Percentiles rank a stretch among this genome's conserved stretches.
These are phyloP conservation scores for Bisporella sp. DNA, from an alignment of 2,329 filamentous ascomycete genomes.

Conservation along the genomic window DNA sequence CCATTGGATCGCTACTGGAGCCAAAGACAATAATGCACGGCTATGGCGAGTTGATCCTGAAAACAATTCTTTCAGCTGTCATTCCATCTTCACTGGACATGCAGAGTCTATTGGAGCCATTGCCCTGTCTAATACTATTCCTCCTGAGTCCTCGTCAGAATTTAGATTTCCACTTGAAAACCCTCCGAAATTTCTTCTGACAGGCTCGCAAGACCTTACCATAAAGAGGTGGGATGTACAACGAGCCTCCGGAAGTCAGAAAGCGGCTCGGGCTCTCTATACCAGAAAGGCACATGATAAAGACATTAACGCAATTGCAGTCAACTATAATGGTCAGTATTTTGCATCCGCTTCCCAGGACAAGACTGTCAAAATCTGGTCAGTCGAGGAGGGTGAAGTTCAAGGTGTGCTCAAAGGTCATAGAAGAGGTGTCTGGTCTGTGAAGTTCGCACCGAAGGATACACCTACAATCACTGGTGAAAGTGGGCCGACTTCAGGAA, in stretches of 20 bases:
- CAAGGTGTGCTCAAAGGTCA: conserved; percentile 89
- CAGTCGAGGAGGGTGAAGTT: conserved; percentile 79
- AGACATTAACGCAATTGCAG: conserved; percentile 91
- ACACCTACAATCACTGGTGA: conserved; percentile 69
- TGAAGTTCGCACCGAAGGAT: conserved; percentile 77
- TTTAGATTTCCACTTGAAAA: conserved; percentile 68
- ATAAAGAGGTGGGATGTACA: conserved; percentile 90
- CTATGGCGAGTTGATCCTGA: conserved; percentile 81
- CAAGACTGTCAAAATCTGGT: conserved; percentile 95
- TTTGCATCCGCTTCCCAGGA: conserved; percentile 97
- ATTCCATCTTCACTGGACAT: conserved; percentile 80
- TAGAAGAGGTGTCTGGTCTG: conserved; percentile 91
- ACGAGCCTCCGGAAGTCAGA: conserved; percentile 39
- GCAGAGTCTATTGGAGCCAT: conserved; percentile 92
- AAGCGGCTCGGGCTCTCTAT: conserved; percentile 61
- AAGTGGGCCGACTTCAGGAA: conserved; percentile 64
- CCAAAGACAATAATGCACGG: conserved; percentile 92
- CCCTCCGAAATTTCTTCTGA: conserved; percentile 78
- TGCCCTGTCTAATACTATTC: conserved; percentile 65
- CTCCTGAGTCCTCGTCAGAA: conserved; percentile 61
- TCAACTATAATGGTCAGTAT: conserved; percentile 65
- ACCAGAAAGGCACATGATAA: conserved; percentile 97
- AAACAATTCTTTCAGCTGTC: conserved; percentile 69
- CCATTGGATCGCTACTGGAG: conserved; percentile 90
- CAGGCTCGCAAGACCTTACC: conserved; percentile 91